Conservation (phyloP, 2,329 filamentous ascomycete species). For the Penicillium hesseltinei region DNA sequence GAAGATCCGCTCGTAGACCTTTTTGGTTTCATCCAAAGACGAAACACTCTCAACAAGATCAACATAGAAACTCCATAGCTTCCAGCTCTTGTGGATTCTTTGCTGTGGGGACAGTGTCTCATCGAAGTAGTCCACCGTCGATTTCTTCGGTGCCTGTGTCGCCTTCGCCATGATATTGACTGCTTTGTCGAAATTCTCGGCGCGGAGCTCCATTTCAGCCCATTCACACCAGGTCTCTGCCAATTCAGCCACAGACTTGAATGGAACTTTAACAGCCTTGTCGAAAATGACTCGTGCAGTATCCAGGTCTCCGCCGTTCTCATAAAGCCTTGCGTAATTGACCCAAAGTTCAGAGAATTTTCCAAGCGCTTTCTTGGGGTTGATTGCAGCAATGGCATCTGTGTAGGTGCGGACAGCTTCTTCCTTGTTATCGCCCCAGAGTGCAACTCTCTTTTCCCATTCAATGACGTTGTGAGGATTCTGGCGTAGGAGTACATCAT, state of each 20-base stretch:
- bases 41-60: slow-evolving; percentile 94
- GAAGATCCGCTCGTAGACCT: slow-evolving; percentile 96
- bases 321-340: slow-evolving; percentile 97
- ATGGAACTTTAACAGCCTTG: slow-evolving; percentile 95
- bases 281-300: slow-evolving; percentile 93
- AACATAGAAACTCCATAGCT: slow-evolving; percentile 98
- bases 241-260: slow-evolving; percentile 94
- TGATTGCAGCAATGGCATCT: slow-evolving; percentile 85
- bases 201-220: slow-evolving; percentile 96
- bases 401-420: slow-evolving; percentile 95
- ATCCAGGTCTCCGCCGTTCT: slow-evolving; percentile 76
- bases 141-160: slow-evolving; percentile 92
- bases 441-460: slow-evolving; percentile 93
- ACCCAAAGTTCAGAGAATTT: slow-evolving; percentile 94
- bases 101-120: slow-evolving; percentile 92
- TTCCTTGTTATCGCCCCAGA: slow-evolving; percentile 90
- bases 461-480: slow-evolving; percentile 95
- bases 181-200: slow-evolving; percentile 93
- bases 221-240: slow-evolving; percentile 99
- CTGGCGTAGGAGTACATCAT: slow-evolving; percentile 90
- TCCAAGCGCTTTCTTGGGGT: slow-evolving; percentile 90
- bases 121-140: slow-evolving; percentile 99
- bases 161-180: slow-evolving; percentile 96
- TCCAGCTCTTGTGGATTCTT: slow-evolving; percentile 98
- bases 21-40: slow-evolving; percentile 84